A percentile compares a stretch with the other conserved stretches of the same genome.
These are phyloP conservation scores for Rhizophora mangle DNA, from an alignment of 345 rosid species.

Conservation along the genomic window DNA sequence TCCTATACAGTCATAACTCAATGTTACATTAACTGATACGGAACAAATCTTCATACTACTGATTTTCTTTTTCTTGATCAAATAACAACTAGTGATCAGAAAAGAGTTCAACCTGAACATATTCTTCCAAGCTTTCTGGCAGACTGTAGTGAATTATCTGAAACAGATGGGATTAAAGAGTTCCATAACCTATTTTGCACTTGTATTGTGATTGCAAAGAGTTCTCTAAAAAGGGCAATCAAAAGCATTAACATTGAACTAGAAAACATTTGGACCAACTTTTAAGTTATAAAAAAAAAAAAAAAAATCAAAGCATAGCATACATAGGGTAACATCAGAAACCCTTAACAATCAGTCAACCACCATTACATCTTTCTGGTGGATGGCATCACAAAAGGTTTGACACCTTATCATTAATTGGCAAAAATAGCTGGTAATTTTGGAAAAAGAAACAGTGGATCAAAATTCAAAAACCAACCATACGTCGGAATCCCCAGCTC, in stretches of 20 bases:
- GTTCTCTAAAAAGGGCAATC: neutral
- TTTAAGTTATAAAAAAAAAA: neutral
- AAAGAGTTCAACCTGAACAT: conserved; percentile 70
- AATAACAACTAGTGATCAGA: neutral
- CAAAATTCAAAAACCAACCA: too few relatives aligned
- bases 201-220: neutral
- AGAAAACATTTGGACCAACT: neutral
- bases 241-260: neutral
- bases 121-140: conserved; percentile 99
- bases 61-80: neutral
- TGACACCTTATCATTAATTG: too few relatives aligned
- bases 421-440: too few relatives aligned
- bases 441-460: too few relatives aligned
- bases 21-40: conserved; percentile 11
- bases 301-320: neutral
- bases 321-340: neutral
- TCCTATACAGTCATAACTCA: conserved; percentile 46
- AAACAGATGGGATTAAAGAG: conserved; percentile 24
- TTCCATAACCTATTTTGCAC: neutral
- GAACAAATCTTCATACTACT: conserved; percentile 13
- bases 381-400: too few relatives aligned
- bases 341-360: neutral
- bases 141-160: conserved; percentile 90
- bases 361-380: too few relatives aligned
- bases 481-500: too few relatives aligned